Percentiles rank a stretch among this genome's conserved stretches.
Conservation (phyloP, 148 eudicot genomes). For the Arbutus unedo region DNA sequence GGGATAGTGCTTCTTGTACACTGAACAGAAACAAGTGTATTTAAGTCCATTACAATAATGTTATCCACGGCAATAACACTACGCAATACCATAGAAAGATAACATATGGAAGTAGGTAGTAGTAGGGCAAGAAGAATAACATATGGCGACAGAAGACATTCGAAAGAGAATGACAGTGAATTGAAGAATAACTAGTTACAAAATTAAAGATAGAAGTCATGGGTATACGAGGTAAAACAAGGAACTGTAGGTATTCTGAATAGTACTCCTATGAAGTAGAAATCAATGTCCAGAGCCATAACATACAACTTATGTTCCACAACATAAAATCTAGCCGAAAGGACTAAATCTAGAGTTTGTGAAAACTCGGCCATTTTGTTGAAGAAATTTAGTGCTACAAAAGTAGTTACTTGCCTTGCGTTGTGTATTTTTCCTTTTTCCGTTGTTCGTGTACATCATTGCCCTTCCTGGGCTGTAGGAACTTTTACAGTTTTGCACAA, state of each 20-base stretch:
- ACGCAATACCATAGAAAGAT: neutral
- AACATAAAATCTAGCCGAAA: neutral
- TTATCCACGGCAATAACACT: neutral
- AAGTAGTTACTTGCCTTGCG: neutral
- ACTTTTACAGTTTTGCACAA: neutral
- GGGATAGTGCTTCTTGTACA: slow-evolving; percentile 75
- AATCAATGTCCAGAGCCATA: neutral
- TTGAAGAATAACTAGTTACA: neutral
- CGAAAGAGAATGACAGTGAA: neutral
- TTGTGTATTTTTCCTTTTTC: neutral
- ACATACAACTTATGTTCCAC: neutral
- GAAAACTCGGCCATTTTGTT: neutral
- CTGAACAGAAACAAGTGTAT: slow-evolving; percentile 32
- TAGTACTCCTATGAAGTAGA: neutral
- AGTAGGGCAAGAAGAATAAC: neutral
- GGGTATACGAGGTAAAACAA: slow-evolving; percentile 2
- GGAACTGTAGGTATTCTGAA: neutral
- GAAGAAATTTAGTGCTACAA: too few relatives aligned
- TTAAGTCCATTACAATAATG: neutral
- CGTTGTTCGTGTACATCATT: neutral
- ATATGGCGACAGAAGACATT: neutral
- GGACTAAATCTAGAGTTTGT: neutral
- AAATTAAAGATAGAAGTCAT: slow-evolving; percentile 4
- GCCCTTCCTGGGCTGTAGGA: neutral
- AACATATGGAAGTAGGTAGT: neutral